Evolutionary conservation across 139 green algal species (phyloP).

Genomic region (Coelastrella sp.): DNA sequence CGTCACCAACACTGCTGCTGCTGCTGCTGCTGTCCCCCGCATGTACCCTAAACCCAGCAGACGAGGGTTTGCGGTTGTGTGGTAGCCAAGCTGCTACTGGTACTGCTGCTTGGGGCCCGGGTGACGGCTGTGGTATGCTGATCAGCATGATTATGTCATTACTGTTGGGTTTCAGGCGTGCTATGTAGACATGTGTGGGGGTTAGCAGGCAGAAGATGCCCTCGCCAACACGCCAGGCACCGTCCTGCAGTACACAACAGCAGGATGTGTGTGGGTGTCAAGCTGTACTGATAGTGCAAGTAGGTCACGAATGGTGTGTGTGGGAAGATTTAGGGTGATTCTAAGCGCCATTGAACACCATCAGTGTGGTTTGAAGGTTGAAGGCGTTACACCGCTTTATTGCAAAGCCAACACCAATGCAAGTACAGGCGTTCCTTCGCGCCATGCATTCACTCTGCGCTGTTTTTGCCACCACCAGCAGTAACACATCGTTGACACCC

Average conservation of each 20-base stretch:
- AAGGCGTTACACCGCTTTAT: too few relatives aligned
- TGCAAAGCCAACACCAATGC: too few relatives aligned
- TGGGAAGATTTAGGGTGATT: too few relatives aligned
- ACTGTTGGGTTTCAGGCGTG: constrained; percentile 49
- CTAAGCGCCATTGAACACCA: too few relatives aligned
- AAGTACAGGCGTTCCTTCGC: too few relatives aligned
- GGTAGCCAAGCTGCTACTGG: constrained; percentile 56
- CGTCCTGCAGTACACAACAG: constrained; percentile 19
- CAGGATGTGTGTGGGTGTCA: too few relatives aligned
- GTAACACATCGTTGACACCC: too few relatives aligned
- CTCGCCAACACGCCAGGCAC: constrained; percentile 55
- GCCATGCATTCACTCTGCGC: too few relatives aligned
- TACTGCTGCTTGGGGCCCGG: constrained; percentile 11
- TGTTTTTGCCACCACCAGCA: too few relatives aligned
- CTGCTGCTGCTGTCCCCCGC: neutral
- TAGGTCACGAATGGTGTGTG: too few relatives aligned
- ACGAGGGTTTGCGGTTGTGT: constrained; percentile 35
- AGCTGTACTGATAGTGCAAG: too few relatives aligned
- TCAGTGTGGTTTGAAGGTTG: too few relatives aligned
- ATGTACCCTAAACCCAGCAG: constrained; percentile 1
- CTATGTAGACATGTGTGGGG: constrained; percentile 54
- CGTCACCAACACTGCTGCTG: neutral
- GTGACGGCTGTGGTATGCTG: constrained; percentile 46
- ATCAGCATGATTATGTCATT: constrained; percentile 62
- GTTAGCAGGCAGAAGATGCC: constrained; percentile 57